Base-by-base conservation (phyloP, 176 grass and related monocot species). In the Oryza glumipatula region DNA sequence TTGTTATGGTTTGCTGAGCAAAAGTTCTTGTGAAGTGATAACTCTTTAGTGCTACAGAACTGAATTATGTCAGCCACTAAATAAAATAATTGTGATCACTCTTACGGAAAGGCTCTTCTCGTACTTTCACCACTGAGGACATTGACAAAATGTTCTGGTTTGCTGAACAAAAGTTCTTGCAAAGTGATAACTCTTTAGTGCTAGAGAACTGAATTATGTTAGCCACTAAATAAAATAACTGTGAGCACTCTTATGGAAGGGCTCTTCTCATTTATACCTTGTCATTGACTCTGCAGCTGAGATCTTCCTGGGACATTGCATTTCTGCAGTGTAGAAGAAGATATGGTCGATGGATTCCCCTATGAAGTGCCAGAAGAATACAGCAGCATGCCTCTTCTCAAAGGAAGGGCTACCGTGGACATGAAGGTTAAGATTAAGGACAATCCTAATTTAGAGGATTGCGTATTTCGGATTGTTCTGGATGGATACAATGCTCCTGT, bases 291-390 rank as follows among this genome's bases (percentile, higher is more conserved):
- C 89, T 98, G 96, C 93, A 99, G 96, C 93, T 95, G 93, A 95
- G 93, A 90, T 94, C 93, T 95, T 95, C 86, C 93, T 95, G 90
- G 88, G 88, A 90, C 90, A 90, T 92, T 95, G 90, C 88, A 86
- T 95, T 95, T 95, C 93, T 95, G 96, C 96, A 99, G 96, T 89
- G 83, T 99, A 96, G 96, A 99, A 99, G 96, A 99, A 94, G 96
- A 99, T 84, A 99, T 99, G 96, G 77, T 99, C 11, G 96, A 92
- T 90, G 91, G 93, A 67, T 99, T 99, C 84, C 96, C 93, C 9
- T 96, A 76, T 78, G 91, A 95, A 87, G 83, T 99, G 11, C 96
- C 96, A 65, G 96, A 96, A 76, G 96, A 99, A 48, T 99, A 94
- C 84, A 88, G 82, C 48, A 92, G 14, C 83, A 86, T 99, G 93